These are phyloP conservation scores for Mucor irregularis DNA, from an alignment of 371 early-diverging fungal species.

Conservation along the genomic window DNA sequence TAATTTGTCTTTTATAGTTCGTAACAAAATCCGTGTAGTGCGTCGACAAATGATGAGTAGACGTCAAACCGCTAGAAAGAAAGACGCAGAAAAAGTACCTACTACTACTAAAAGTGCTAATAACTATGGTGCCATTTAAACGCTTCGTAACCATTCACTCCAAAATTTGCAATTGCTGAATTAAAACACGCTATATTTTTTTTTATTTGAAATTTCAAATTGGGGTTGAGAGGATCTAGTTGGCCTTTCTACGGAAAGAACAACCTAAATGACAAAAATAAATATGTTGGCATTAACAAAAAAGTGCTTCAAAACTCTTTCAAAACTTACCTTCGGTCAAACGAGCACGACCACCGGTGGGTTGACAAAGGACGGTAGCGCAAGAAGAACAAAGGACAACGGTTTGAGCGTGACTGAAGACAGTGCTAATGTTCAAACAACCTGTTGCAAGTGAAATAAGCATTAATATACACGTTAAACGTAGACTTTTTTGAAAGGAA, in stretches of 20 bases:
- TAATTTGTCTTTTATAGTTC: slow-evolving; percentile 19
- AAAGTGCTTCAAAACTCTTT: too few relatives aligned
- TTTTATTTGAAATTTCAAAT: background rate
- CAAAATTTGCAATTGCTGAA: too few relatives aligned
- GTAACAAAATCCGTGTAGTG: slow-evolving; percentile 43
- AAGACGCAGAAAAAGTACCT: background rate
- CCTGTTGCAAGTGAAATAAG: slow-evolving; percentile 42
- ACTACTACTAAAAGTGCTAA: background rate
- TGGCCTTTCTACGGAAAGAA: slow-evolving; percentile 58
- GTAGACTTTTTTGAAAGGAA: background rate
- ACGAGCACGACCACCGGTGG: slow-evolving; percentile 99
- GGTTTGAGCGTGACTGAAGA: slow-evolving; percentile 99
- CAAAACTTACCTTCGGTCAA: slow-evolving; percentile 74
- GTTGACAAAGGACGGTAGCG: slow-evolving; percentile 95
- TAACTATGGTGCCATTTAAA: slow-evolving; percentile 9
- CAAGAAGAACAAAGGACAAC: slow-evolving; percentile 97
- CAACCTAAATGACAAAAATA: too few relatives aligned
- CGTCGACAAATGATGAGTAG: slow-evolving; percentile 37
- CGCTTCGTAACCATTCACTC: too few relatives aligned
- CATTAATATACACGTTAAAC: too few relatives aligned
- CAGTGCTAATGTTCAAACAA: slow-evolving; percentile 96
- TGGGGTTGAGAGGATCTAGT: too few relatives aligned
- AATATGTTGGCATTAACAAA: too few relatives aligned
- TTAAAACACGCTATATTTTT: background rate
- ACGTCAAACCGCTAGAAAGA: slow-evolving; percentile 3